A percentile compares a stretch with the other conserved stretches of the same genome.
phyloP scores from a whole-genome alignment of 1,284 basidiomycete species.

The Malassezia sp. region DNA sequence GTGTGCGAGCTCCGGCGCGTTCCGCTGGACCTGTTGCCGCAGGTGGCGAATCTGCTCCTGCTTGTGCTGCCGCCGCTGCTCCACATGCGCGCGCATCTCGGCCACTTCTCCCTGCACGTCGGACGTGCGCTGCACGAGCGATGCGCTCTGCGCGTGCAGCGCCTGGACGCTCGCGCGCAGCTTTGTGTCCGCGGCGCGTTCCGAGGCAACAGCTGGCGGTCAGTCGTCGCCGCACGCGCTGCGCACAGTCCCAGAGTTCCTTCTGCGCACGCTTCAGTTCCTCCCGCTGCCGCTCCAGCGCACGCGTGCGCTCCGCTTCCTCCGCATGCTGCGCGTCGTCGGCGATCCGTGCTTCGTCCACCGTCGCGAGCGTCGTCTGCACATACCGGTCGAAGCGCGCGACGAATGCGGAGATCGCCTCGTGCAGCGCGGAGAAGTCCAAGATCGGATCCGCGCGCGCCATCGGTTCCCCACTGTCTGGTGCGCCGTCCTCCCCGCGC shows the following conservation, averaged over 20 bases:
- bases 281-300: conserved; percentile 30
- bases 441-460: conserved; percentile 6
- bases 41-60: conserved; percentile 20
- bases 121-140: conserved; percentile 25
- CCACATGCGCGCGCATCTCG: conserved; percentile 24
- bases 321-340: conserved; percentile 27
- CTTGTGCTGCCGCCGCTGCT: conserved; percentile 24
- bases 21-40: conserved; percentile 26
- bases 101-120: conserved; percentile 27
- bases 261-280: conserved; percentile 27
- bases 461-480: not conserved
- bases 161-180: conserved; percentile 25
- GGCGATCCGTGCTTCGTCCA: conserved; percentile 27
- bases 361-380: conserved; percentile 26
- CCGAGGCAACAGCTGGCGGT: conserved; percentile 26
- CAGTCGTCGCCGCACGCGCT: not conserved
- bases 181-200: conserved; percentile 27
- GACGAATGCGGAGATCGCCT: conserved; percentile 22
- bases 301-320: conserved; percentile 21
- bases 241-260: conserved; percentile 28
- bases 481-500: too few species aligned
- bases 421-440: conserved; percentile 29
- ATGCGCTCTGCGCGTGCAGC: conserved; percentile 25
- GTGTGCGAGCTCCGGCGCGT: conserved; percentile 29
- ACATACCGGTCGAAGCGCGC: conserved; percentile 29